Percentiles rank a stretch among this genome's conserved stretches.
Evolutionary conservation across 495 filamentous ascomycete species (phyloP).

Genomic region (Rostrohypoxylon terebratum): DNA sequence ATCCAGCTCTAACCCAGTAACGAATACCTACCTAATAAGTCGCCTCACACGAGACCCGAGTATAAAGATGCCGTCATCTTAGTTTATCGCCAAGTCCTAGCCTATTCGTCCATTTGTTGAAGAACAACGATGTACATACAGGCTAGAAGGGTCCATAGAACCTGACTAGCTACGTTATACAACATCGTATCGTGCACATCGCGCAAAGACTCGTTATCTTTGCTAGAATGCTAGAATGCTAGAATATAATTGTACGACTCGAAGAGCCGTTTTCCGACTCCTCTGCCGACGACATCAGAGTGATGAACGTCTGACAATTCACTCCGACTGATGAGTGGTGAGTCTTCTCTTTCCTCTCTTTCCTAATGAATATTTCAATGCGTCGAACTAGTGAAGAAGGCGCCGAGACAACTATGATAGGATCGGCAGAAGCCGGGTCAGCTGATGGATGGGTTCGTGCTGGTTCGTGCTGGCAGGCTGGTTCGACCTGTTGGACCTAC

Average conservation of each 20-base stretch:
- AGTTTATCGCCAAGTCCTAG: slow-evolving; percentile 18
- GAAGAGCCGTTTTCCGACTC: not conserved
- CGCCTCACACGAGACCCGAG: not conserved
- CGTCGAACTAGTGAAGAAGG: not conserved
- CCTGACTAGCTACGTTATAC: slow-evolving; percentile 12
- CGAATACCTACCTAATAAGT: too few species aligned
- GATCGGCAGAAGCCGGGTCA: slow-evolving; percentile 42
- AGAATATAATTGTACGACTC: not conserved
- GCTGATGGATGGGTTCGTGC: slow-evolving; percentile 42
- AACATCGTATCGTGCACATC: not conserved
- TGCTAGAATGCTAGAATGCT: not conserved
- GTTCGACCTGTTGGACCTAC: not conserved
- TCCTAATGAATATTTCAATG: not conserved
- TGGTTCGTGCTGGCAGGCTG: slow-evolving; percentile 10
- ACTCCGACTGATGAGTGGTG: not conserved
- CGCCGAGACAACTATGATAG: slow-evolving; percentile 5
- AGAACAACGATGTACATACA: not conserved
- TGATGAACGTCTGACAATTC: not conserved
- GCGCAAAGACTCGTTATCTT: not conserved
- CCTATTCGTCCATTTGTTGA: not conserved
- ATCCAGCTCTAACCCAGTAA: not conserved
- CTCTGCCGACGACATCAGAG: not conserved
- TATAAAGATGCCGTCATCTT: slow-evolving; percentile 21
- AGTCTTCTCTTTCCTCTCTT: not conserved
- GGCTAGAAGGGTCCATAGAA: slow-evolving; percentile 27